Conservation (phyloP, 176 grass and related monocot species). For the Cenchrus americanus region DNA sequence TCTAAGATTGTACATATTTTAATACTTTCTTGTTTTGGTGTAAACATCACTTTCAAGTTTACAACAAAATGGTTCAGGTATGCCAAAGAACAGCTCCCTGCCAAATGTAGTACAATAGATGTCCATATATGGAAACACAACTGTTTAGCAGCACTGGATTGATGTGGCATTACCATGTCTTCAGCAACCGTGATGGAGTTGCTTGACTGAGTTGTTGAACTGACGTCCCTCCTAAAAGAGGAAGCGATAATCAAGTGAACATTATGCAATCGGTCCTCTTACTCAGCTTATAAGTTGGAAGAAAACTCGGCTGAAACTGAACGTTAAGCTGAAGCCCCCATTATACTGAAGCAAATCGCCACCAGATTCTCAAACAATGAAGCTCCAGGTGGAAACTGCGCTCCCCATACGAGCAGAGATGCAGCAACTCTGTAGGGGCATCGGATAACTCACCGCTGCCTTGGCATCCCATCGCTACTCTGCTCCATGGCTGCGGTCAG, state of each 20-base stretch:
- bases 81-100: not conserved
- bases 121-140: not conserved
- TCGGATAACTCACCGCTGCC: slow-evolving; percentile 13
- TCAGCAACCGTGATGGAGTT: not conserved
- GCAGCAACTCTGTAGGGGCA: not conserved
- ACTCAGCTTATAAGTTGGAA: not conserved
- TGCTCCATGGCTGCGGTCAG: slow-evolving; percentile 9
- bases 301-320: not conserved
- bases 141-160: not conserved
- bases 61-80: not conserved
- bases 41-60: not conserved
- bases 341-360: not conserved
- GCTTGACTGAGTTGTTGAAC: not conserved
- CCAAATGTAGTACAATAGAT: not conserved
- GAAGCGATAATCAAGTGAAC: not conserved
- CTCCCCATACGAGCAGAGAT: not conserved
- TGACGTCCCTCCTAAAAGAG: slow-evolving; percentile 11
- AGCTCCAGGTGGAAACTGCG: not conserved
- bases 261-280: not conserved
- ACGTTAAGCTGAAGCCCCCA: not conserved
- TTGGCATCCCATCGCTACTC: not conserved
- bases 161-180: slow-evolving; percentile 20
- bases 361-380: not conserved
- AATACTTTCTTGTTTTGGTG: not conserved
- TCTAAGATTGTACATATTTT: not conserved